Evolutionary conservation across 495 filamentous ascomycete genomes (phyloP).

Genomic region (Penicillium salamii): DNA sequence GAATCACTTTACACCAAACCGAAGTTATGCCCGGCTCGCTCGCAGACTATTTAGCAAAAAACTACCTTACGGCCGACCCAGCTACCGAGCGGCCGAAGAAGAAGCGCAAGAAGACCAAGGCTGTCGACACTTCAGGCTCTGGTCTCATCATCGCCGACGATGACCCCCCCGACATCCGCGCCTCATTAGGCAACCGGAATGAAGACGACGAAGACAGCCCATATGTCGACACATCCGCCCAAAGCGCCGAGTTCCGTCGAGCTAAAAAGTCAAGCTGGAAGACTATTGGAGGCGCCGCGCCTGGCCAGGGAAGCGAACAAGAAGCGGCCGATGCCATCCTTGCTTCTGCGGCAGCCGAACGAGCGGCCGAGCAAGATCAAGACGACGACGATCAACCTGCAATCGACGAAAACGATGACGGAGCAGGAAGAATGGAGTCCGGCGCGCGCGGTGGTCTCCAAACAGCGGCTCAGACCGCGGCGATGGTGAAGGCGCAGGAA

Average conservation of each 20-base stretch:
- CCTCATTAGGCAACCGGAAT: conserved; percentile 26
- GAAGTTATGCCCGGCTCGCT: conserved; percentile 48
- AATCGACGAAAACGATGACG: conserved; percentile 29
- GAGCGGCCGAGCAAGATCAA: conserved; percentile 36
- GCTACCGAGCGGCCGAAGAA: conserved; percentile 58
- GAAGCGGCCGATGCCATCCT: conserved; percentile 82
- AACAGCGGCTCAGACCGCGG: conserved; percentile 69
- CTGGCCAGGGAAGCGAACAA: conserved; percentile 48
- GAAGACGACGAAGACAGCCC: conserved; percentile 46
- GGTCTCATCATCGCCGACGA: conserved; percentile 91
- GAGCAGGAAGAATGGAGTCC: conserved; percentile 63
- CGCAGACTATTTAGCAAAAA: conserved; percentile 87
- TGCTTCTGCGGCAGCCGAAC: conserved; percentile 66
- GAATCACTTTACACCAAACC: neutral
- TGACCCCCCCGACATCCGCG: conserved; percentile 72
- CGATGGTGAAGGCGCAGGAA: conserved; percentile 74
- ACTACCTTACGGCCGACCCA: conserved; percentile 81
- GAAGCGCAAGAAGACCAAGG: conserved; percentile 84
- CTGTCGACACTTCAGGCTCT: conserved; percentile 44
- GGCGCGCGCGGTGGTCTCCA: conserved; percentile 86
- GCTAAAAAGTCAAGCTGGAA: conserved; percentile 79
- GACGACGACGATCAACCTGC: conserved; percentile 47
- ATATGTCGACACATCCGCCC: conserved; percentile 45
- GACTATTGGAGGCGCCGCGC: conserved; percentile 50
- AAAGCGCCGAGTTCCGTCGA: conserved; percentile 69